These are phyloP conservation scores for Dovyalis caffra DNA, from an alignment of 345 rosid genomes.

Conservation along the genomic window DNA sequence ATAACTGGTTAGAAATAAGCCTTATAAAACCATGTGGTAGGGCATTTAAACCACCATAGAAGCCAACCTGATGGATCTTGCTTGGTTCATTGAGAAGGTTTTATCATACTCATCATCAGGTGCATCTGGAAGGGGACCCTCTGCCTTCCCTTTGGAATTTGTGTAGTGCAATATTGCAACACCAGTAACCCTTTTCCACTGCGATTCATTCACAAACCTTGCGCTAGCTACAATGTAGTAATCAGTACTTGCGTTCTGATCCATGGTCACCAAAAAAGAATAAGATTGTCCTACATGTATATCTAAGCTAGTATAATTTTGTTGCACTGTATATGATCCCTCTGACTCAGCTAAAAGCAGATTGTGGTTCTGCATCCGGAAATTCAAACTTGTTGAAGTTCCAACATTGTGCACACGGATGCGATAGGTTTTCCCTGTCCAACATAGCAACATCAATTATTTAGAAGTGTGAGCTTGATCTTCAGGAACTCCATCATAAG, in stretches of 20 bases:
- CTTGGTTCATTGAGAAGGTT: constrained; percentile 98
- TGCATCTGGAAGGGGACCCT: constrained; percentile 79
- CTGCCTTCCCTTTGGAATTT: constrained; percentile 92
- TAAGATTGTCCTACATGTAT: constrained; percentile 94
- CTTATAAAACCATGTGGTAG: not conserved
- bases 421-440: constrained; percentile 83
- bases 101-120: constrained; percentile 86
- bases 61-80: constrained; percentile 91
- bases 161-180: constrained; percentile 87
- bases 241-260: constrained; percentile 94
- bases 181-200: constrained; percentile 92
- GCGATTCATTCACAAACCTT: constrained; percentile 78
- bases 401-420: constrained; percentile 93
- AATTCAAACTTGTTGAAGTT: constrained; percentile 82
- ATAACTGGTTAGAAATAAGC: not conserved
- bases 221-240: constrained; percentile 99
- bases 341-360: constrained; percentile 83
- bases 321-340: constrained; percentile 97
- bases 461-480: not conserved
- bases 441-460: constrained; percentile 15
- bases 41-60: constrained; percentile 6
- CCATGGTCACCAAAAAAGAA: constrained; percentile 89
- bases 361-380: constrained; percentile 94
- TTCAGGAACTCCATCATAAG: constrained; percentile 1
- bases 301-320: constrained; percentile 96